Conservation (phyloP, 805 yeast genomes). For the Barnettozyma salicaria region DNA sequence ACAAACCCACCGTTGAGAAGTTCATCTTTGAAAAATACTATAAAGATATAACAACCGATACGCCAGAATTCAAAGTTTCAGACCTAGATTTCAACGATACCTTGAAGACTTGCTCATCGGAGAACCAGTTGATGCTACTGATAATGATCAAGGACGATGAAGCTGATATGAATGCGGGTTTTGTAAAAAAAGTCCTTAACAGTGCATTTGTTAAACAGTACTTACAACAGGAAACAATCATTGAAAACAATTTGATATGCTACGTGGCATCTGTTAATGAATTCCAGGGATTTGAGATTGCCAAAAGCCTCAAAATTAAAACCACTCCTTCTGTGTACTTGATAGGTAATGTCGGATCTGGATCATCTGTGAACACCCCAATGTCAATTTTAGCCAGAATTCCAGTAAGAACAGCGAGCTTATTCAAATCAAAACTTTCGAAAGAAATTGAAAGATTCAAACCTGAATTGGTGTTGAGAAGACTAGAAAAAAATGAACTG, state of each 20-base stretch:
- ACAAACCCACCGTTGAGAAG: conserved; percentile 19
- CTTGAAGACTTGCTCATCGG: conserved; percentile 15
- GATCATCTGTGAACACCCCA: conserved; percentile 28
- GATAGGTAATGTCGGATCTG: conserved; percentile 52
- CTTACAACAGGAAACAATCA: conserved; percentile 29
- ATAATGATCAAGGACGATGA: conserved; percentile 19
- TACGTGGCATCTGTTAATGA: conserved; percentile 62
- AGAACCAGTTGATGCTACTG: conserved; percentile 19
- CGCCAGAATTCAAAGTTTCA: conserved; percentile 9
- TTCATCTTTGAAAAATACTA: conserved; percentile 15
- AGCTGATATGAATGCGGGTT: conserved; percentile 28
- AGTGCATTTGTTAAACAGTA: conserved; percentile 21
- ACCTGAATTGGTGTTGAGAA: conserved; percentile 54
- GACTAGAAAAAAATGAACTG: conserved; percentile 55
- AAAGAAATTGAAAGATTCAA: conserved; percentile 47
- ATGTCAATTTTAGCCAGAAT: conserved; percentile 31
- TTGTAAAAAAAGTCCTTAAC: conserved; percentile 41
- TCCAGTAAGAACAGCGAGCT: conserved; percentile 26
- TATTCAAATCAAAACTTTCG: conserved; percentile 32
- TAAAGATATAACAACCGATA: conserved; percentile 16
- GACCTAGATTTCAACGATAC: conserved; percentile 22
- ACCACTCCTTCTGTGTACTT: conserved; percentile 50
- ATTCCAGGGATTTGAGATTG: conserved; percentile 63
- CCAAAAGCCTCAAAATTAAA: conserved; percentile 45
- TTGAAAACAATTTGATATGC: conserved; percentile 42